A percentile compares a stretch with the other conserved stretches of the same genome.
These are phyloP conservation scores for Yarrowia phangngaensis DNA, from an alignment of 805 yeast genomes.

Conservation along the genomic window DNA sequence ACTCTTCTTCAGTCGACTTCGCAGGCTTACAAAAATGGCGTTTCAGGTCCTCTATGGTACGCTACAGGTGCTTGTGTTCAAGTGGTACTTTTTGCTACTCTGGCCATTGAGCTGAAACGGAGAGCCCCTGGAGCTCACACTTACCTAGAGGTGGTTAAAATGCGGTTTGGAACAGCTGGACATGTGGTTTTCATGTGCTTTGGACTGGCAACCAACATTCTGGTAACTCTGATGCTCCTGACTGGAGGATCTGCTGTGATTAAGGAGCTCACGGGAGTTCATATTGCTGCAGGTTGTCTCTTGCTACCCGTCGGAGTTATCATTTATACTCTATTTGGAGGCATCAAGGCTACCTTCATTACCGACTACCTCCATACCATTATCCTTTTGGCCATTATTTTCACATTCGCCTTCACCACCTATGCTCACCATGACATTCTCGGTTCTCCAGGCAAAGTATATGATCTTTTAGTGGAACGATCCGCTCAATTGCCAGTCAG, in stretches of 20 bases:
- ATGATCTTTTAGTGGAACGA: constrained; percentile 59
- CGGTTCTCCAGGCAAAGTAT: constrained; percentile 81
- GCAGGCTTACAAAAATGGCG: constrained; percentile 73
- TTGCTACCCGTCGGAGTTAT: constrained; percentile 78
- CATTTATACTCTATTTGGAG: constrained; percentile 73
- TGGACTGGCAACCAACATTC: constrained; percentile 80
- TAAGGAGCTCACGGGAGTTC: constrained; percentile 74
- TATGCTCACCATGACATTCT: constrained; percentile 64
- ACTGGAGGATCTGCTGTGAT: constrained; percentile 89
- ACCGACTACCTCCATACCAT: constrained; percentile 82
- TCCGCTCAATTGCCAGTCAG: constrained; percentile 60
- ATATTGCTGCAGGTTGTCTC: constrained; percentile 76
- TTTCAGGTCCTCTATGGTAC: constrained; percentile 75
- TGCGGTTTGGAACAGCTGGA: constrained; percentile 72
- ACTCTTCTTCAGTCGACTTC: constrained; percentile 72
- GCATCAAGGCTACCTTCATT: constrained; percentile 74
- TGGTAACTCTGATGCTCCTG: constrained; percentile 88
- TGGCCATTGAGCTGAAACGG: constrained; percentile 84
- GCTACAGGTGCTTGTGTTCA: constrained; percentile 92
- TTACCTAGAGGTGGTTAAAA: constrained; percentile 76
- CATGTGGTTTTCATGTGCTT: constrained; percentile 62
- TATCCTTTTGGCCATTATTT: constrained; percentile 67
- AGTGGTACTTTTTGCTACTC: constrained; percentile 75
- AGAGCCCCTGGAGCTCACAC: constrained; percentile 92
- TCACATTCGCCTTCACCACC: constrained; percentile 76